Percentiles rank a stretch among this genome's conserved stretches.
Evolutionary conservation across 805 yeast species (phyloP).

Genomic region (Blastobotrys attinorum): DNA sequence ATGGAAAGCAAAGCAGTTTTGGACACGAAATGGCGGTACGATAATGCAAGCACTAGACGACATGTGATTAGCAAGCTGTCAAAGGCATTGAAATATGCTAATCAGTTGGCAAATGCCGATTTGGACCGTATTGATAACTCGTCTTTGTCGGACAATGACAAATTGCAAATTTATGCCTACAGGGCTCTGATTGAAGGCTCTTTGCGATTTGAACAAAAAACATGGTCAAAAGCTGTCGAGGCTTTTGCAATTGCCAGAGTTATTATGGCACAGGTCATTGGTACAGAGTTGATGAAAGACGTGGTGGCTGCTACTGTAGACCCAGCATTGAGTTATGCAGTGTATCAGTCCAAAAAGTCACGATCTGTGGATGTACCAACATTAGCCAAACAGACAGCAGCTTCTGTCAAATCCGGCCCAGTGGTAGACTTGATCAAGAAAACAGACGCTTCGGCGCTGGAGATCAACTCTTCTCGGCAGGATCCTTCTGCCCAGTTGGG

Average conservation of each 20-base stretch:
- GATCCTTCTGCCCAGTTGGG: constrained; percentile 31
- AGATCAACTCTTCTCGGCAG: constrained; percentile 13
- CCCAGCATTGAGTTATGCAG: constrained; percentile 53
- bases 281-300: constrained; percentile 40
- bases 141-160: constrained; percentile 14
- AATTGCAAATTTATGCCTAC: constrained; percentile 21
- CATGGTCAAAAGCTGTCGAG: constrained; percentile 47
- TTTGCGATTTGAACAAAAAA: constrained; percentile 42
- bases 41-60: constrained; percentile 39
- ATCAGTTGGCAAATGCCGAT: constrained; percentile 29
- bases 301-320: constrained; percentile 53
- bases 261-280: constrained; percentile 20
- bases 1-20: constrained; percentile 50
- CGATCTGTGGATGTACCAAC: constrained; percentile 42
- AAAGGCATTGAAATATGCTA: constrained; percentile 43
- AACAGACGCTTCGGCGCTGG: constrained; percentile 26
- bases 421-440: constrained; percentile 35
- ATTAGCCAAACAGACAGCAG: constrained; percentile 38
- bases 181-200: constrained; percentile 46
- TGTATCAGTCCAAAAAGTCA: constrained; percentile 33
- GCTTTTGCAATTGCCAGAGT: constrained; percentile 55
- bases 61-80: constrained; percentile 60
- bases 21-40: constrained; percentile 37
- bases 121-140: constrained; percentile 7
- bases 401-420: constrained; percentile 22